Percentiles rank a stretch among this genome's conserved stretches.
These are phyloP conservation scores for Paspalum notatum DNA, from an alignment of 176 grass and related monocot genomes.

Conservation along the genomic window DNA sequence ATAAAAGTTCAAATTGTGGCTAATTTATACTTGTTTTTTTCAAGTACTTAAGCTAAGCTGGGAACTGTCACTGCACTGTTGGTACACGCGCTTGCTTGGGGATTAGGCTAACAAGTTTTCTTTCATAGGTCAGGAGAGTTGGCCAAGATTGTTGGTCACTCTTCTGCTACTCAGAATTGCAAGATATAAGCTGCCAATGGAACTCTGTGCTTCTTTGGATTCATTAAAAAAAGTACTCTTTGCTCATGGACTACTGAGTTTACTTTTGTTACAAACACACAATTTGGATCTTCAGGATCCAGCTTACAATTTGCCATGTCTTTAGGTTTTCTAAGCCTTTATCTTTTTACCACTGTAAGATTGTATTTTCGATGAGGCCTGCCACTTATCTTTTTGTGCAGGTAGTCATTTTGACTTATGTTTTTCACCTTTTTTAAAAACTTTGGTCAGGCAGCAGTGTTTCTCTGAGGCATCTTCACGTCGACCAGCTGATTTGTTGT, in stretches of 20 bases:
- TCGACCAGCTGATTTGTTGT: slow-evolving; percentile 75
- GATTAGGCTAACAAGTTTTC: background rate
- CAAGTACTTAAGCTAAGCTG: background rate
- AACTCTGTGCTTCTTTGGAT: background rate
- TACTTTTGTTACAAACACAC: background rate
- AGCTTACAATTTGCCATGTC: slow-evolving; percentile 1
- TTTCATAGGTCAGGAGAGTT: background rate
- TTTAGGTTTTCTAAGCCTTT: background rate
- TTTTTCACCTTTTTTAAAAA: slow-evolving; percentile 25
- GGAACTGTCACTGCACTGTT: background rate
- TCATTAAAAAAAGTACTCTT: slow-evolving; percentile 6
- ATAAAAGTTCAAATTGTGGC: background rate
- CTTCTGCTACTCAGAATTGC: background rate
- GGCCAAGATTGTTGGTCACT: slow-evolving; percentile 8
- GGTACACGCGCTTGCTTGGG: background rate
- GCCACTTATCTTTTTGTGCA: slow-evolving; percentile 7
- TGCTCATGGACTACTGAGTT: background rate
- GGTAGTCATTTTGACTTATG: slow-evolving; percentile 10
- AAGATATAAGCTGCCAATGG: background rate
- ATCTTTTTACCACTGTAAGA: slow-evolving; percentile 1
- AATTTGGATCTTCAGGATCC: background rate
- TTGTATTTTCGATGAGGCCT: background rate
- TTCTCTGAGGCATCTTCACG: slow-evolving; percentile 81
- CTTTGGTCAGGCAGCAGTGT: slow-evolving; percentile 77
- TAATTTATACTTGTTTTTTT: no score